A percentile compares a stretch with the other conserved stretches of the same genome.
Evolutionary conservation across 179 eudicot species (phyloP).

Genomic region (Monotropa hypopitys): DNA sequence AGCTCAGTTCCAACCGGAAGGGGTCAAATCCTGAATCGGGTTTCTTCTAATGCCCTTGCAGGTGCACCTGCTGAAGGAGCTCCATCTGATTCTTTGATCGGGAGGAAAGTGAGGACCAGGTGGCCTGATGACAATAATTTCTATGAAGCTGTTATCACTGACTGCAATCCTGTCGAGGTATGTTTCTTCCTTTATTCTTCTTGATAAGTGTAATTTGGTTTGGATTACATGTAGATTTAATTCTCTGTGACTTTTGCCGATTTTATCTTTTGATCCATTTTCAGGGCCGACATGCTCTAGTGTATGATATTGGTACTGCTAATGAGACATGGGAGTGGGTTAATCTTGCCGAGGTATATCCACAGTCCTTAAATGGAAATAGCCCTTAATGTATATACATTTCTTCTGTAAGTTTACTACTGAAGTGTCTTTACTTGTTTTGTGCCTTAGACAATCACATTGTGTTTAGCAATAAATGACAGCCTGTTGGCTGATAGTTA

Average conservation of each 20-base stretch:
- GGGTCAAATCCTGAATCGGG: conserved; percentile 35
- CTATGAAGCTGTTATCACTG: conserved; percentile 57
- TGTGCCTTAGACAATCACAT: no score
- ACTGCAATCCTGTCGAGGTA: conserved; percentile 45
- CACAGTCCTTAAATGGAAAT: background rate
- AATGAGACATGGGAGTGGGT: conserved; percentile 75
- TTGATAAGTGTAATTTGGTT: no score
- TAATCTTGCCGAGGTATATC: conserved; percentile 51
- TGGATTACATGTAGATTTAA: background rate
- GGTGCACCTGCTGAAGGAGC: conserved; percentile 29
- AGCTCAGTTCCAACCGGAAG: conserved; percentile 40
- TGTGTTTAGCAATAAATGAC: no score
- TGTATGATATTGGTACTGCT: conserved; percentile 46
- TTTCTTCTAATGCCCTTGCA: conserved; percentile 22
- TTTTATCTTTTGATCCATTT: no score
- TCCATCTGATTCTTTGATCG: conserved; percentile 37
- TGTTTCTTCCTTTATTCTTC: conserved; percentile 1
- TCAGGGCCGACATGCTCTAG: conserved; percentile 65
- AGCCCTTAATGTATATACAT: no score
- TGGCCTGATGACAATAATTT: conserved; percentile 81
- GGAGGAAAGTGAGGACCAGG: conserved; percentile 60
- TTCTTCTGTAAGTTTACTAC: no score
- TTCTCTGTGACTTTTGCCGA: no score
- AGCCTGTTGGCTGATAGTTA: no score
- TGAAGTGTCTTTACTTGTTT: no score